Percentiles rank a stretch among this genome's conserved stretches.
phyloP scores from a whole-genome alignment of 768 basidiomycete species.

The Phanerochaete carnosa region DNA sequence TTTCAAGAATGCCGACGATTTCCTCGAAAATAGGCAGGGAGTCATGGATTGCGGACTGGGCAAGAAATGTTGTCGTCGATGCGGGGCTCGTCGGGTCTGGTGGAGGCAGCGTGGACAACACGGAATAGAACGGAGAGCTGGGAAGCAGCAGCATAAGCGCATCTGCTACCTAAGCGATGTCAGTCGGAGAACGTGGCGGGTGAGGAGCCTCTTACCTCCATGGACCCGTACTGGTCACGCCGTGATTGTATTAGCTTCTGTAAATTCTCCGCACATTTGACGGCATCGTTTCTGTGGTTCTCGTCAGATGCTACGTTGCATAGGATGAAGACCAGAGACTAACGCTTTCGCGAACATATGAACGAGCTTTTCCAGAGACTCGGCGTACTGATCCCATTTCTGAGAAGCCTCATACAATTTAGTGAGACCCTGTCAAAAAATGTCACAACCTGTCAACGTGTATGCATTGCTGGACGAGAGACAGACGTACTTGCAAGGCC shows the following conservation, averaged over 20 bases:
- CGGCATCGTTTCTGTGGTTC: slow-evolving; percentile 57
- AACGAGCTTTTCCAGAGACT: slow-evolving; percentile 54
- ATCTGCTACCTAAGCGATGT: slow-evolving; percentile 51
- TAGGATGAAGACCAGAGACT: slow-evolving; percentile 16
- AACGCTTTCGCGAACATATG: slow-evolving; percentile 59
- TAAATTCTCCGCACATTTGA: slow-evolving; percentile 76
- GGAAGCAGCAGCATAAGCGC: slow-evolving; percentile 73
- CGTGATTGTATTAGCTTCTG: slow-evolving; percentile 72
- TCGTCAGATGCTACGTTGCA: not conserved
- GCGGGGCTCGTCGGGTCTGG: slow-evolving; percentile 78
- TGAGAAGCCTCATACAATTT: slow-evolving; percentile 66
- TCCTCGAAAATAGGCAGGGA: slow-evolving; percentile 72
- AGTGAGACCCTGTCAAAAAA: slow-evolving; percentile 54
- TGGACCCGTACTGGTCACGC: slow-evolving; percentile 54
- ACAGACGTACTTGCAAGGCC: slow-evolving; percentile 73
- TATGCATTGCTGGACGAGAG: not conserved
- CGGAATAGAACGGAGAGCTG: slow-evolving; percentile 57
- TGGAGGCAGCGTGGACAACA: slow-evolving; percentile 63
- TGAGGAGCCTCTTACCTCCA: slow-evolving; percentile 41
- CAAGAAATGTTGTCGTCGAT: slow-evolving; percentile 50
- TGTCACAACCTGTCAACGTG: not conserved
- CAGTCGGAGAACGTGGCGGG: not conserved
- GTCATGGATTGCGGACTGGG: slow-evolving; percentile 65
- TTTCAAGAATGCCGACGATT: slow-evolving; percentile 60
- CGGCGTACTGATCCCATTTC: slow-evolving; percentile 55